phyloP scores from a whole-genome alignment of 1,139 yeast species.

The Pichia sp. region DNA sequence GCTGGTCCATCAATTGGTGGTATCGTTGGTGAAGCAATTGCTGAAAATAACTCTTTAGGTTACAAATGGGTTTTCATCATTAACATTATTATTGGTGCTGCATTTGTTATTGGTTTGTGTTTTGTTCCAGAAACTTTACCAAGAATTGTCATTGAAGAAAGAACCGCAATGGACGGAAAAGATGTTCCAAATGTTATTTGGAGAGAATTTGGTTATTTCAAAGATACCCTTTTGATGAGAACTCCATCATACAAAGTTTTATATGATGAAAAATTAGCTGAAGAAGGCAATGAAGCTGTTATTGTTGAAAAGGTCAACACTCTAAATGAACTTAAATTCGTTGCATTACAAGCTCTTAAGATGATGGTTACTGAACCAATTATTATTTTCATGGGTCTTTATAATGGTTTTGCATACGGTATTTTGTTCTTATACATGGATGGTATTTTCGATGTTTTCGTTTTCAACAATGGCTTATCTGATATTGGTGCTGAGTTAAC shows the following conservation, averaged over 20 bases:
- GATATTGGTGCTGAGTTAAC: constrained; percentile 25
- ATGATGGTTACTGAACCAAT: constrained; percentile 28
- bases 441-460: constrained; percentile 27
- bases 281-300: constrained; percentile 17
- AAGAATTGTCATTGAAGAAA: constrained; percentile 25
- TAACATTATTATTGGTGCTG: constrained; percentile 24
- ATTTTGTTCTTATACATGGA: constrained; percentile 29
- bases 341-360: constrained; percentile 23
- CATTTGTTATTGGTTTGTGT: constrained; percentile 13
- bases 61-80: constrained; percentile 26
- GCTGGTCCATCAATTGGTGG: constrained; percentile 28
- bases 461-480: constrained; percentile 23
- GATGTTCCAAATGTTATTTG: constrained; percentile 11
- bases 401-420: constrained; percentile 15
- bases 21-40: constrained; percentile 27
- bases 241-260: constrained; percentile 14
- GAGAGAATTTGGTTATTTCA: constrained; percentile 20
- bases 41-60: constrained; percentile 21
- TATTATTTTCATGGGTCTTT: constrained; percentile 18
- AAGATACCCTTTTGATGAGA: constrained; percentile 12
- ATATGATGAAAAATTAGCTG: constrained; percentile 12
- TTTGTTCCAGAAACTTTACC: constrained; percentile 27
- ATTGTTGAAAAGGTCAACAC: constrained; percentile 18
- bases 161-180: constrained; percentile 20
- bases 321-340: constrained; percentile 21